Evolutionary conservation across 1,284 basidiomycete species (phyloP).

Genomic region (Naganishia albida): DNA sequence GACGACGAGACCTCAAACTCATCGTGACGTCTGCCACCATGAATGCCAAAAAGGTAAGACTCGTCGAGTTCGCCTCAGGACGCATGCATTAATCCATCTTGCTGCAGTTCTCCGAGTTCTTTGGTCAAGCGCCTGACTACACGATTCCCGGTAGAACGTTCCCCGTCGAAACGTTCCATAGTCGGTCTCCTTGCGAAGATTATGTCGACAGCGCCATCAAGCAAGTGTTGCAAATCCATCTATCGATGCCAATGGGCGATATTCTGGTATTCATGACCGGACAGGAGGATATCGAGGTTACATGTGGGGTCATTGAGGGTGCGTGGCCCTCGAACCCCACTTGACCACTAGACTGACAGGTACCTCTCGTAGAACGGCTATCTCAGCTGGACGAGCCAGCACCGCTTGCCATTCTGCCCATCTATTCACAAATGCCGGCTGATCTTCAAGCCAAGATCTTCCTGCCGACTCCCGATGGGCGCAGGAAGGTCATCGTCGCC

Average conservation of each 20-base stretch:
- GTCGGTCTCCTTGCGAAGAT: conserved; percentile 96
- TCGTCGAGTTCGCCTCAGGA: not conserved
- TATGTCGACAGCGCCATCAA: conserved; percentile 98
- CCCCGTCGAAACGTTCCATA: conserved; percentile 94
- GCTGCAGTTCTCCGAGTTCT: conserved; percentile 83
- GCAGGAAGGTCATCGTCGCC: conserved; percentile 94
- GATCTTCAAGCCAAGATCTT: conserved; percentile 99
- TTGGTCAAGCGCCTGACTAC: conserved; percentile 90
- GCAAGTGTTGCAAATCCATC: conserved; percentile 93
- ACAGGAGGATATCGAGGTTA: conserved; percentile 97
- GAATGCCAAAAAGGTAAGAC: conserved; percentile 88
- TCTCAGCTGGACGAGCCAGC: conserved; percentile 86
- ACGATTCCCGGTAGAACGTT: conserved; percentile 98
- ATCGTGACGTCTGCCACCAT: conserved; percentile 99
- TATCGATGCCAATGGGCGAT: conserved; percentile 90
- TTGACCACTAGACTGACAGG: conserved; percentile 41
- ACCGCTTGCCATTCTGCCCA: conserved; percentile 83
- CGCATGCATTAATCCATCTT: not conserved
- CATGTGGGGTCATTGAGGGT: conserved; percentile 88
- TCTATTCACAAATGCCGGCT: conserved; percentile 99
- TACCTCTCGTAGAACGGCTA: conserved; percentile 71
- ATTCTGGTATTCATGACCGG: conserved; percentile 99
- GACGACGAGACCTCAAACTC: conserved; percentile 87
- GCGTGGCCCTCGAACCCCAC: conserved; percentile 35
- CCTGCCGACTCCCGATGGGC: conserved; percentile 87